Percentiles rank a stretch among this genome's conserved stretches.
Conservation (phyloP, 768 basidiomycete species). For the Lentinula edodes region DNA sequence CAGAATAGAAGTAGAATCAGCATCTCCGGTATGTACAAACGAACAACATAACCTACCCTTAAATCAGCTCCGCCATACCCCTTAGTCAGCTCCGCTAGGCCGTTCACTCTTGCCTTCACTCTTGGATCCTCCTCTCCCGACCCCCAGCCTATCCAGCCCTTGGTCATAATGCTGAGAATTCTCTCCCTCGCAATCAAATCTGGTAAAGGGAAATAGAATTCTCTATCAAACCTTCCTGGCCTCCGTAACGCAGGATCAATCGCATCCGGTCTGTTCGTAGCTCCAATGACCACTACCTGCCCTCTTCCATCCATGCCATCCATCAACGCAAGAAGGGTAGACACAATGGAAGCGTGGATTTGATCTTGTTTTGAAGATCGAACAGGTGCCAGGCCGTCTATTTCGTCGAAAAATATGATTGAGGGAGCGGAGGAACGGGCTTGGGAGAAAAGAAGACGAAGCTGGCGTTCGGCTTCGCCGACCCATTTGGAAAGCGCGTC, state of each 20-base stretch:
- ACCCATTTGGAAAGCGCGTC: constrained; percentile 99
- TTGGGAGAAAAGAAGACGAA: constrained; percentile 93
- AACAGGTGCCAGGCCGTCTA: constrained; percentile 96
- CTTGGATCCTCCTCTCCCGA: constrained; percentile 1
- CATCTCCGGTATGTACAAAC: background rate
- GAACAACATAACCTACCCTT: constrained; percentile 50
- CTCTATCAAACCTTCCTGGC: constrained; percentile 94
- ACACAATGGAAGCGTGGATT: constrained; percentile 97
- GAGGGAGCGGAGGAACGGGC: constrained; percentile 88
- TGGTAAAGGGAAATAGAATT: constrained; percentile 96
- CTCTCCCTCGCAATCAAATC: constrained; percentile 77
- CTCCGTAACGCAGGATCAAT: constrained; percentile 92
- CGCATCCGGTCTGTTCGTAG: constrained; percentile 96
- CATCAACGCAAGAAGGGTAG: constrained; percentile 93
- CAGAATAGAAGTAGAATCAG: background rate
- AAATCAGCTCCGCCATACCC: constrained; percentile 98
- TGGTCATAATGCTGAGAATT: constrained; percentile 88
- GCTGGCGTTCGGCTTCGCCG: constrained; percentile 95
- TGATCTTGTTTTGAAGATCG: constrained; percentile 99
- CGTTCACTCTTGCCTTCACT: constrained; percentile 27
- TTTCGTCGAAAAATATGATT: constrained; percentile 99
- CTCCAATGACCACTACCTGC: constrained; percentile 96
- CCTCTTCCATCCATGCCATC: constrained; percentile 99
- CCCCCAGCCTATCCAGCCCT: constrained; percentile 83
- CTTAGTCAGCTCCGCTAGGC: constrained; percentile 72